Evolutionary conservation across 106 monocot species (phyloP).

Genomic region (Allium fistulosum): DNA sequence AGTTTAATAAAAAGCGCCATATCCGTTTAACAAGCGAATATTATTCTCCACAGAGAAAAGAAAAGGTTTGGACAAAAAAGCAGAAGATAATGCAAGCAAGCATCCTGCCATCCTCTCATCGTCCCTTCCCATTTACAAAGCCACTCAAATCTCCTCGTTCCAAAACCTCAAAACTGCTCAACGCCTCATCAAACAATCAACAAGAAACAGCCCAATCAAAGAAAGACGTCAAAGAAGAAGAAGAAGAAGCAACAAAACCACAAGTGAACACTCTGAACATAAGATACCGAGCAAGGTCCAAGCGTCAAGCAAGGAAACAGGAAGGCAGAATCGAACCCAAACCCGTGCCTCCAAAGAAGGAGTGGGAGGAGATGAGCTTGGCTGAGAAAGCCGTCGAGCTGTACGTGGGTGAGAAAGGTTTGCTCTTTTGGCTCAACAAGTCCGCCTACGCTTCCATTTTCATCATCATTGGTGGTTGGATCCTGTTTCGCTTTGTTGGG

Average conservation of each 20-base stretch:
- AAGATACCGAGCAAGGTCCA: constrained; percentile 10
- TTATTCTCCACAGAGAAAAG: no score
- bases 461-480: constrained; percentile 29
- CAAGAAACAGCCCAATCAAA: not conserved
- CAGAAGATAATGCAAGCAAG: not conserved
- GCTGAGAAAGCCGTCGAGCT: constrained; percentile 78
- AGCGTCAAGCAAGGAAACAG: constrained; percentile 5
- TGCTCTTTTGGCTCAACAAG: constrained; percentile 56
- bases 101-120: not conserved
- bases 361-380: constrained; percentile 76
- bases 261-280: constrained; percentile 10
- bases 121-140: not conserved
- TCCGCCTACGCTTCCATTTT: constrained; percentile 94
- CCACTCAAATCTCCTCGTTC: not conserved
- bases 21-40: no score
- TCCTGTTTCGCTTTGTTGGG: constrained; percentile 46
- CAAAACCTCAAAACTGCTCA: not conserved
- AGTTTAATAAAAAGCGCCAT: no score
- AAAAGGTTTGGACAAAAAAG: not conserved
- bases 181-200: not conserved
- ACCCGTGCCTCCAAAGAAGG: constrained; percentile 19
- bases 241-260: not conserved
- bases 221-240: not conserved
- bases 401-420: constrained; percentile 33
- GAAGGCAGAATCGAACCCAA: not conserved